Percentiles rank a stretch among this genome's conserved stretches.
Conservation (phyloP, 257 asterid genomes). For the Solanum chiquidenum region DNA sequence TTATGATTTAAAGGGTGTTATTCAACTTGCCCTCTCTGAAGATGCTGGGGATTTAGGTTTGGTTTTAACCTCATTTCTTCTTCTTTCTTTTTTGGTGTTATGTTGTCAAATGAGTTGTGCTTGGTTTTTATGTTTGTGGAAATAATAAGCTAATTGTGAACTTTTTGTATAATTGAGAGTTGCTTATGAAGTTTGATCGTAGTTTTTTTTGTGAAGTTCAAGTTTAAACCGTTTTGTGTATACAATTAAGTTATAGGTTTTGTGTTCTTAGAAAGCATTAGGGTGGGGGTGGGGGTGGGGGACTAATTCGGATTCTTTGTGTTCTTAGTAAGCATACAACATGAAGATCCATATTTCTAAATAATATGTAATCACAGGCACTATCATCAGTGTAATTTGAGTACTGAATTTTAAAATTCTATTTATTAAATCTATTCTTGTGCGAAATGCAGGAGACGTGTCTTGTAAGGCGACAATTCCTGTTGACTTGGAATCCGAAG, state of each 20-base stretch:
- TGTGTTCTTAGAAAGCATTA: neutral
- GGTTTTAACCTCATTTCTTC: neutral
- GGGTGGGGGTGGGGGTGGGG: accelerated
- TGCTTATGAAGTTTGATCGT: neutral
- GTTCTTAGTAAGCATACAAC: neutral
- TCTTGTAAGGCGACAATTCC: conserved; percentile 95
- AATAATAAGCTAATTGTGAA: neutral
- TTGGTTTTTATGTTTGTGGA: neutral
- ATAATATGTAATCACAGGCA: neutral
- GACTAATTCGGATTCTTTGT: neutral
- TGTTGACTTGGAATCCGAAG: conserved; percentile 77
- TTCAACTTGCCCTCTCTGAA: conserved; percentile 84
- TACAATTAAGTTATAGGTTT: neutral
- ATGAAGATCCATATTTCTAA: neutral
- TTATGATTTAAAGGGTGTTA: conserved; percentile 72
- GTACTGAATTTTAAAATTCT: neutral
- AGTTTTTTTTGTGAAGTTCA: neutral
- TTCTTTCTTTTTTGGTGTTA: neutral
- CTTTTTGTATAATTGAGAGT: neutral
- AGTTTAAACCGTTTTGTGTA: neutral
- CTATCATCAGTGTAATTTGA: neutral
- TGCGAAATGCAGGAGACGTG: conserved; percentile 60
- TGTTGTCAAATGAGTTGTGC: conserved; percentile 10
- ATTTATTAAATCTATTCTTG: neutral
- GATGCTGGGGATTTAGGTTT: conserved; percentile 90